Evolutionary conservation across 106 monocot genomes (phyloP).

Genomic region (Dendrobium huoshanense): DNA sequence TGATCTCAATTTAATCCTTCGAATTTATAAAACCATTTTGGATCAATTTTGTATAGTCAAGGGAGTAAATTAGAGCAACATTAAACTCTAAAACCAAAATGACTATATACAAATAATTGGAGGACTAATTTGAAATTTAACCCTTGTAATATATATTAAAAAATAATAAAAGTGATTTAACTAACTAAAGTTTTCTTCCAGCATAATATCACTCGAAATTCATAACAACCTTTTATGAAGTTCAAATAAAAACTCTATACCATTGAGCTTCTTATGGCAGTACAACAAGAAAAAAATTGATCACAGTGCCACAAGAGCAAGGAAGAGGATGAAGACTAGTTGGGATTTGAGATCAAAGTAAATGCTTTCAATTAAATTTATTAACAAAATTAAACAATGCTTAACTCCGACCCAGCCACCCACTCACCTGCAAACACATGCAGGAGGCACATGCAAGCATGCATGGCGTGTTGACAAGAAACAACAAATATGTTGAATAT

Average conservation of each 20-base stretch:
- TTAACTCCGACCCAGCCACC: not conserved
- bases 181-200: not conserved
- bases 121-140: too few species aligned
- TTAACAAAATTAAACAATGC: not conserved
- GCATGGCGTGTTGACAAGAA: not conserved
- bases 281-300: not conserved
- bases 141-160: not conserved
- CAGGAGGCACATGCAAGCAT: not conserved
- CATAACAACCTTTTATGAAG: not conserved
- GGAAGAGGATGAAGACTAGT: not conserved
- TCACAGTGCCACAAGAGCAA: not conserved
- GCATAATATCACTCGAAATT: not conserved
- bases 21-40: too few species aligned
- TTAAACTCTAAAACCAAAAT: too few species aligned
- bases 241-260: conserved; percentile 1
- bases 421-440: not conserved
- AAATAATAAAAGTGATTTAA: not conserved
- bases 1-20: too few species aligned
- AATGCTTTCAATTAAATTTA: not conserved
- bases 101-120: too few species aligned
- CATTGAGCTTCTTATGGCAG: not conserved
- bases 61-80: too few species aligned
- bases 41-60: too few species aligned
- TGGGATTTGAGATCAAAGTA: not conserved
- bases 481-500: not conserved